These are phyloP conservation scores for Coniochaeta ligniaria DNA, from an alignment of 2,329 filamentous ascomycete genomes.

Conservation along the genomic window DNA sequence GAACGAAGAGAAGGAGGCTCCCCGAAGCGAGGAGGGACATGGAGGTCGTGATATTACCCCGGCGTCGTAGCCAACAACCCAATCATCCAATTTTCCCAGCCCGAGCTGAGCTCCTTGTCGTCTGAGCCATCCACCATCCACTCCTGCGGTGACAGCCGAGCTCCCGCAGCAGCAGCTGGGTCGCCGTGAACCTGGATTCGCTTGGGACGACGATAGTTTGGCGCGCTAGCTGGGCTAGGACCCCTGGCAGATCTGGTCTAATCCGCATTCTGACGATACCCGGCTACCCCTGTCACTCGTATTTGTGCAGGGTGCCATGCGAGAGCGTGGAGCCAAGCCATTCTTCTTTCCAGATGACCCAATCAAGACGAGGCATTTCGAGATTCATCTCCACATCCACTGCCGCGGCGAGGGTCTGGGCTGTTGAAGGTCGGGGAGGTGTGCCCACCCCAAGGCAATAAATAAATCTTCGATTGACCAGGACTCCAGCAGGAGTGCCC, in stretches of 20 bases:
- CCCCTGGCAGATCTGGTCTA: neutral
- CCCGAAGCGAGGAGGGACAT: neutral
- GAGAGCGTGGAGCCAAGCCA: neutral
- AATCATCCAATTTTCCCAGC: neutral
- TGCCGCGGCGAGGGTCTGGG: neutral
- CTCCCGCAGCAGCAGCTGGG: neutral
- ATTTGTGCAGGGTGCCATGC: slow-evolving; percentile 4
- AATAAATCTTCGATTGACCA: neutral
- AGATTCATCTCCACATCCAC: neutral
- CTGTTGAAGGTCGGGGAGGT: neutral
- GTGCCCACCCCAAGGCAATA: neutral
- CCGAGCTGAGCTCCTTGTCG: neutral
- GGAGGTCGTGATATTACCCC: neutral
- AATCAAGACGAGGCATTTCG: neutral
- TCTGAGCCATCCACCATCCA: neutral
- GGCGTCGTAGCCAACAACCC: neutral
- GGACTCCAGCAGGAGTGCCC: no score
- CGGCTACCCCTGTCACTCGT: slow-evolving; percentile 5
- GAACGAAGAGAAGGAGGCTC: neutral
- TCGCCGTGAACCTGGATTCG: neutral
- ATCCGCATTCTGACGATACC: neutral
- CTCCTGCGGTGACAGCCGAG: neutral
- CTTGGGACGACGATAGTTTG: neutral
- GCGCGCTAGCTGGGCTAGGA: neutral
- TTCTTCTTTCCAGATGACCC: neutral